These are phyloP conservation scores for Bassia scoparia DNA, from an alignment of 148 eudicot species.

Conservation along the genomic window DNA sequence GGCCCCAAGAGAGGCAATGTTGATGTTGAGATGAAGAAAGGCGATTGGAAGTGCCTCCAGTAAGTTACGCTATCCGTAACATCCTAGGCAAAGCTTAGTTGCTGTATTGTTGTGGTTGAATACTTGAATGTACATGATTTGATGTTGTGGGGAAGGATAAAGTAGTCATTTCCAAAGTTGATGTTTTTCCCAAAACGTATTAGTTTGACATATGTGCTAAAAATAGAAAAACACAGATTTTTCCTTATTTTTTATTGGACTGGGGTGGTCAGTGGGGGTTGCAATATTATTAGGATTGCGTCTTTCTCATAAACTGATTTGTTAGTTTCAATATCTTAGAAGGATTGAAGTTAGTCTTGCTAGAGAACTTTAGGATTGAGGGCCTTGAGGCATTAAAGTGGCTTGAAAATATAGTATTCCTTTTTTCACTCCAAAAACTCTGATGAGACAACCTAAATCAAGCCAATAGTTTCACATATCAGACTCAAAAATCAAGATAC, in stretches of 20 bases:
- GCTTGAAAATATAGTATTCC: neutral
- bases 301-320: neutral
- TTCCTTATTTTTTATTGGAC: too few species aligned
- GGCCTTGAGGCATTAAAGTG: neutral
- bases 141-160: neutral
- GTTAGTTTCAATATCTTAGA: neutral
- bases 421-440: neutral
- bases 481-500: neutral
- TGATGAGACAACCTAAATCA: neutral
- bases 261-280: neutral
- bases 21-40: constrained; percentile 25
- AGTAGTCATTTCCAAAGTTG: neutral
- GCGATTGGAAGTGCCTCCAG: constrained; percentile 87
- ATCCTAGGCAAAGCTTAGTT: neutral
- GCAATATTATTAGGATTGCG: neutral
- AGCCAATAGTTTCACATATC: neutral
- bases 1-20: constrained; percentile 36
- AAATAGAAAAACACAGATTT: too few species aligned
- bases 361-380: neutral
- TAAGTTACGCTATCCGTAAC: constrained; percentile 35
- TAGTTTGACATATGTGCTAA: neutral
- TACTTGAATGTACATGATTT: neutral
- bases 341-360: neutral
- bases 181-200: neutral
- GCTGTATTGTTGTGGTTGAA: neutral